Evolutionary conservation across 306 rosid genomes (phyloP), one percentile per base, ranked within the genome.

Genomic region (Castanopsis chinensis): DNA sequence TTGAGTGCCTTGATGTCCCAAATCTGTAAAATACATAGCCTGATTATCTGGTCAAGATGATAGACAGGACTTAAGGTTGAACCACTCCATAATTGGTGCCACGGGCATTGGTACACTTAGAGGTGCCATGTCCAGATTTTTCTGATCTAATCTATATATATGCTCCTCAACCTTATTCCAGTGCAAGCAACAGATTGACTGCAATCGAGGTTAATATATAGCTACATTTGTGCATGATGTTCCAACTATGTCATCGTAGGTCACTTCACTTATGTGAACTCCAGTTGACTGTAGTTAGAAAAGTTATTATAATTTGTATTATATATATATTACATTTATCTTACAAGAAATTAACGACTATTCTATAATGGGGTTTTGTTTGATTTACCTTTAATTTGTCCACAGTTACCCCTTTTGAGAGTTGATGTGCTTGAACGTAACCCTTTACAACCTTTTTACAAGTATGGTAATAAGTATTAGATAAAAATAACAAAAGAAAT

Each of bases 171-270:
- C 33, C 77, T 17, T 76, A 84, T 73, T 20, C 79, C 72, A 13
- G 86, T 84, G 79, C 86, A 79, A 54, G 86, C 80, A 55, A 76
- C 72, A 0, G 79, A 72, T 49, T 51, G 73, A 17, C 84, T 84
- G 77, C 84, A 76, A 10, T 87, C 72, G 69, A 78, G 82, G 60
- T 73, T 81, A 27, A 84, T n/a, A n/a, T n/a, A n/a, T 63, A 19
- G 88, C 88, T 60, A 84, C 74, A 67, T 71, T 28, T 37, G 72
- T 71, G 61, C 69, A 52, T 37, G 84, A 85, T 12, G 83, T 82
- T 55, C 88, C 84, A 13, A 63, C 77, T 33, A 87, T 52, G 71
- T 82, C 63, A 3, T 33, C 60, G 86, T 60, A 82, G 41, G 63
- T 18, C 41, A 82, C 81, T 6, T 79, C 77, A 19, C 76, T 78